Evolutionary conservation across 2,329 filamentous ascomycete species (phyloP).

Genomic region (Pseudogymnoascus sp.): DNA sequence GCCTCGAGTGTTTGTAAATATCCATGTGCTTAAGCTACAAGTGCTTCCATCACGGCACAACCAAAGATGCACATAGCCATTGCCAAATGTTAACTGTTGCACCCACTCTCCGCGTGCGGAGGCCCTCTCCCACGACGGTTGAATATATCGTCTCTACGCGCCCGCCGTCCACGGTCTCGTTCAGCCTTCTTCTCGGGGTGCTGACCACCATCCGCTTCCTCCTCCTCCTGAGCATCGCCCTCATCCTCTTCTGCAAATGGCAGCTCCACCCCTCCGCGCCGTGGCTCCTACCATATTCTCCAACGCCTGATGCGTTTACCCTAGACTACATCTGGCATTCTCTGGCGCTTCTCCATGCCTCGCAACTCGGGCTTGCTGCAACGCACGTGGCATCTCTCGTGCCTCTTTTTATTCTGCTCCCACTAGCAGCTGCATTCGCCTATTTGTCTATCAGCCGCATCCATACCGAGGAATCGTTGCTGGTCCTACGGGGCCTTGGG

Average conservation of each 20-base stretch:
- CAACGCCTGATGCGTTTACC: constrained; percentile 14
- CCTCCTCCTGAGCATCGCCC: constrained; percentile 35
- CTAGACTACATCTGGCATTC: constrained; percentile 23
- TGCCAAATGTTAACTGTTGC: constrained; percentile 52
- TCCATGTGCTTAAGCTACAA: background rate
- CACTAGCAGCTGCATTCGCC: constrained; percentile 31
- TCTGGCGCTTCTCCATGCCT: constrained; percentile 22
- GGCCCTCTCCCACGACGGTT: constrained; percentile 80
- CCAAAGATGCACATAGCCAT: background rate
- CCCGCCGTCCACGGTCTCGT: constrained; percentile 43
- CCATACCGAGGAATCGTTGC: constrained; percentile 68
- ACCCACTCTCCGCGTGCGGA: constrained; percentile 53
- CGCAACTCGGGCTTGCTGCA: constrained; percentile 30
- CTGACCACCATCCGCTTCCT: constrained; percentile 37
- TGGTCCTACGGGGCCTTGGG: constrained; percentile 81
- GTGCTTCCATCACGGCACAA: constrained; percentile 5
- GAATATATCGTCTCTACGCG: constrained; percentile 86
- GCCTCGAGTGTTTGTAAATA: constrained; percentile 5
- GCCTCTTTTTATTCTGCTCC: constrained; percentile 36
- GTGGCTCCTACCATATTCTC: background rate
- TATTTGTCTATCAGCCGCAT: constrained; percentile 41
- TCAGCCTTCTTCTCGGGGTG: constrained; percentile 39
- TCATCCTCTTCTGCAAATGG: constrained; percentile 46
- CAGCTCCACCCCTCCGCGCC: constrained; percentile 19
- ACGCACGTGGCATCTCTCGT: constrained; percentile 28